Evolutionary conservation across 2,329 filamentous ascomycete species (phyloP), one percentile per base, ranked within the genome.

Genomic region (Clathrospora elynae): DNA sequence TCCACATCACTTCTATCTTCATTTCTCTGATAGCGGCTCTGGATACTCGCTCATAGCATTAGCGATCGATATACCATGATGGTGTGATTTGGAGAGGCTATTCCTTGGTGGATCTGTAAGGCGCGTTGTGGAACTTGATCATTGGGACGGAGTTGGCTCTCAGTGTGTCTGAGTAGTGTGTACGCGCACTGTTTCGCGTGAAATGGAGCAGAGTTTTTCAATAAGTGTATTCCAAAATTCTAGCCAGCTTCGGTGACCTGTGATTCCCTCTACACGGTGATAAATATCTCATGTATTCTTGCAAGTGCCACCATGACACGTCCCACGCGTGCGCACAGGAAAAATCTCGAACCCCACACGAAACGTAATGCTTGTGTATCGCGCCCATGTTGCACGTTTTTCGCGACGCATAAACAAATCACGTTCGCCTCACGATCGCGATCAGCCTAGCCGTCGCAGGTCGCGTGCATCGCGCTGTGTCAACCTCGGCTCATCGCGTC

Each of bases 1-100:
- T 42, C n/a, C 34, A 43, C 46, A 57, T 54, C 48, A 53, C 51
- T 59, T 32, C 62, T 62, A 64, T 61, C 54, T 59, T 64, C 58
- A 66, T 66, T 65, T 66, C 58, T 61, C 49, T 60, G 57, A 62
- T 50, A 60, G 59, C 57, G 64, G 57, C 59, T 64, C 63, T 65
- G 64, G 62, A 67, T 67, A 64, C 52, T 55, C 49, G 53, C 53
- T 62, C 55, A 62, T 61, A 66, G 53, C 54, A 51, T 55, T 61
- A 61, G 57, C 54, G 53, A 57, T 52, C 31, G 50, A 63, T 61
- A 63, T 59, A 60, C 60, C 56, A 51, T 49, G 47, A 55, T 44
- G 58, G 58, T 62, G 55, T 52, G 50, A 52, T 58, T 58, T 46
- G 53, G 53, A 45, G 32, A 42, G 49, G 49, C 44, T 61, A 64